Base-by-base conservation (phyloP, 2,329 filamentous ascomycete species). In the Chalara sp. region DNA sequence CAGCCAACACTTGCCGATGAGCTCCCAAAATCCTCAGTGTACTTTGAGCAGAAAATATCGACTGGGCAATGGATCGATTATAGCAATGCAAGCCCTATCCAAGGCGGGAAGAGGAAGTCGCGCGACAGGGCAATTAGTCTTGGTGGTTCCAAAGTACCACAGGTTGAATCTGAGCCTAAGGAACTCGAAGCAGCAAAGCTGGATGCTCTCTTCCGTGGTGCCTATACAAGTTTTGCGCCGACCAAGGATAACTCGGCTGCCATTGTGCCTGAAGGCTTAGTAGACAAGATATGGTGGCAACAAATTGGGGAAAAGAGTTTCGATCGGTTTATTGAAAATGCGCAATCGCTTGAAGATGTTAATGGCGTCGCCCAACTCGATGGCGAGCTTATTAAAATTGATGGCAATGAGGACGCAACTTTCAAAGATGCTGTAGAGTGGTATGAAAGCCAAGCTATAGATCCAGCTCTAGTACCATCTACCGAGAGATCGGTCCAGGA, bases 181-280 rank as follows among this genome's bases (percentile, higher is more conserved):
- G 80, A 84, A 56, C 63, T 79, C 1, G 76, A 86, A 61, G 72
- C 80, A 59, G 78, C 80, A 4, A 85, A 86, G 63, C 80, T 89
- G 68, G 87, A 91, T 58, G 77, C 83, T 0, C 70, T 91, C 7
- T 92, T 91, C 63, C 78, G 86, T 32, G 81, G 84, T 49, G 87
- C 84, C 1, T 92, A 90, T 65, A 89, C 86, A 0, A 87, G 84
- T 61, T 92, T 91, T 65, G 87, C 87, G 5, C 87, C 87, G 0
- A 82, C 79, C 47, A 84, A 80, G 59, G 87, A 92, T 65, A 83
- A 91, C 62, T 78, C 85, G 3, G 80, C 77, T 10, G 84, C 87
- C 5, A 74, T 90, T 51, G 73, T 89, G 3, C 80, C 87, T 0
- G 81, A 83, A 1, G 80, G 80, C 33, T 75, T 81, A 46, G 80